phyloP scores from a whole-genome alignment of 805 yeast species.

The Yarrowia osloensis region DNA sequence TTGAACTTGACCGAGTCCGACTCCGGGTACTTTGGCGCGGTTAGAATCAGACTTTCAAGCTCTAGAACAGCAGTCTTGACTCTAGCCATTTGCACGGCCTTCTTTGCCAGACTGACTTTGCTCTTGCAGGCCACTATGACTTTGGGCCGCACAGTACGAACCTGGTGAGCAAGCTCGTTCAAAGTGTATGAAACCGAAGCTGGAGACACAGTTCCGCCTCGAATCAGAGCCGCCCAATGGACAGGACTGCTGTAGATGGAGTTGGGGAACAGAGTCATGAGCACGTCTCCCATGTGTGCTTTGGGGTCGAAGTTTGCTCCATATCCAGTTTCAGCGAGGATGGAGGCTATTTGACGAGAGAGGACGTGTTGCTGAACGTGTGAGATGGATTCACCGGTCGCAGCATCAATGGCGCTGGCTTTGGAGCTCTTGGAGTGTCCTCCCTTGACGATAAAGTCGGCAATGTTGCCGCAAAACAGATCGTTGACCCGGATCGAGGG shows the following conservation, averaged over 20 bases:
- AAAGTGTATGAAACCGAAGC: conserved; percentile 7
- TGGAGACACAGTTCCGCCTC: conserved; percentile 13
- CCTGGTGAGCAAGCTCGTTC: conserved; percentile 11
- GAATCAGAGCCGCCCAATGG: conserved; percentile 8
- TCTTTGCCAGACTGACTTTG: neutral
- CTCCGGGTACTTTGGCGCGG: neutral
- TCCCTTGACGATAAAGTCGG: conserved; percentile 1
- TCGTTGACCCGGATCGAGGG: conserved; percentile 12
- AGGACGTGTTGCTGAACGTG: neutral
- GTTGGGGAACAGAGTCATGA: conserved; percentile 1
- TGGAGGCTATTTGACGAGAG: neutral
- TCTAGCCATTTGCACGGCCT: conserved; percentile 3
- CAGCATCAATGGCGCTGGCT: neutral
- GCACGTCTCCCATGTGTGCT: neutral
- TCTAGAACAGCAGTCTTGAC: neutral
- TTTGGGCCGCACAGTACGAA: neutral
- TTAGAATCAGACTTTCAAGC: neutral
- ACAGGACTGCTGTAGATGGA: neutral
- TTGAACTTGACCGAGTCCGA: neutral
- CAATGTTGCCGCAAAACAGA: neutral
- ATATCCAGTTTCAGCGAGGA: neutral
- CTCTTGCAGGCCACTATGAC: neutral
- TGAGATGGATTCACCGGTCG: neutral
- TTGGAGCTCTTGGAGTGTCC: conserved; percentile 8
- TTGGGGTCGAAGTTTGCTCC: neutral